A percentile compares a stretch with the other conserved stretches of the same genome.
These are phyloP conservation scores for Candida sanyaensis DNA, from an alignment of 1,139 yeast genomes.

Conservation along the genomic window DNA sequence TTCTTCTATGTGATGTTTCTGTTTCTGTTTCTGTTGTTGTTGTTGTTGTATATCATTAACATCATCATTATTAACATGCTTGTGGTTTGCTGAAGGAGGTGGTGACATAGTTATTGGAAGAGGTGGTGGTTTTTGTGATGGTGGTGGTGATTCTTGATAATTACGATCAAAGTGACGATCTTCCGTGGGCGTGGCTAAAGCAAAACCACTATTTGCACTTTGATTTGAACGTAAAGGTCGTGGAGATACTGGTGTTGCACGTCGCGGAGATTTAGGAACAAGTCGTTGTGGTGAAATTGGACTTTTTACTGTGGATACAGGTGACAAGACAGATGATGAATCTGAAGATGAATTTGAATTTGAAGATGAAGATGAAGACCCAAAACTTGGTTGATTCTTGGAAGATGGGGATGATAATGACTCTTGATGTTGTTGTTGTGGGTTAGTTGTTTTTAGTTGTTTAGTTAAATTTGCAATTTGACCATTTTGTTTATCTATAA, in stretches of 20 bases:
- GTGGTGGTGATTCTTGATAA: not conserved
- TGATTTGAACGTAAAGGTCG: not conserved
- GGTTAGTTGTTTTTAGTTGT: not conserved
- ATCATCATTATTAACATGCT: not conserved
- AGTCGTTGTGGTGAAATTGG: not conserved
- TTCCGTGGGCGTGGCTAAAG: not conserved
- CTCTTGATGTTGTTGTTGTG: not conserved
- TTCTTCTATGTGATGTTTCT: no score
- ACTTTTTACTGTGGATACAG: not conserved
- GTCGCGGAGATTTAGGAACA: not conserved
- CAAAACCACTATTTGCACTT: not conserved
- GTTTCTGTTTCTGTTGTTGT: not conserved
- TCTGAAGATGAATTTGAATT: not conserved
- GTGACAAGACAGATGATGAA: not conserved
- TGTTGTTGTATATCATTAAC: not conserved
- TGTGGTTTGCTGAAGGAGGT: not conserved
- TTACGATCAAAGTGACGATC: not conserved
- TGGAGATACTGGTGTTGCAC: not conserved
- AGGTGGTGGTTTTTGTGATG: conserved; percentile 1
- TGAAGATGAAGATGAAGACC: not conserved
- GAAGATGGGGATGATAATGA: not conserved
- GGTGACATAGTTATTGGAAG: not conserved
- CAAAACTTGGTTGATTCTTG: not conserved
- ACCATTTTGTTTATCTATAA: conserved; percentile 8
- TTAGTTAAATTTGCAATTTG: conserved; percentile 3